These are phyloP conservation scores for Tinospora cordifolia DNA, from an alignment of 164 flowering plant species.

Conservation along the genomic window DNA sequence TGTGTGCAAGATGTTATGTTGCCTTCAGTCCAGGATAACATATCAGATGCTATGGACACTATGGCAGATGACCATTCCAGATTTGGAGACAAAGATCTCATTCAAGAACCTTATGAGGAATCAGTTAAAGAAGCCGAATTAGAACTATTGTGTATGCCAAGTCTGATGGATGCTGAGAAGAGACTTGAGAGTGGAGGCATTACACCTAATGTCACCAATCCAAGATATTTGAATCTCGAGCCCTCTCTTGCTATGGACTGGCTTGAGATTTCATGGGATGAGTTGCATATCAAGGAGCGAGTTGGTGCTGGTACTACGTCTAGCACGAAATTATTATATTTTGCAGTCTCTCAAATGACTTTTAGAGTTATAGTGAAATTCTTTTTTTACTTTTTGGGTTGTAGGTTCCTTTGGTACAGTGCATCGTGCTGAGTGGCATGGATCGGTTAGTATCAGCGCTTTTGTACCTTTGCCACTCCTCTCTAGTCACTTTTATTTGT, in stretches of 20 bases:
- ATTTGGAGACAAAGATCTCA: slow-evolving; percentile 16
- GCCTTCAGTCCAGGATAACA: slow-evolving; percentile 14
- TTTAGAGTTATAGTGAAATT: background rate
- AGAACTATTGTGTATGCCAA: slow-evolving; percentile 19
- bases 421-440: slow-evolving; percentile 99
- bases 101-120: slow-evolving; percentile 21
- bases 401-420: slow-evolving; percentile 97
- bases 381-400: background rate
- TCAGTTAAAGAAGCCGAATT: slow-evolving; percentile 24
- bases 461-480: background rate
- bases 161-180: slow-evolving; percentile 23
- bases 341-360: background rate
- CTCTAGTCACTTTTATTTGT: background rate
- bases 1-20: slow-evolving; percentile 12
- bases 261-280: slow-evolving; percentile 97
- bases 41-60: slow-evolving; percentile 27
- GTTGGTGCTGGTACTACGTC: slow-evolving; percentile 79
- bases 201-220: slow-evolving; percentile 26
- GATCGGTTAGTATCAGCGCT: slow-evolving; percentile 62
- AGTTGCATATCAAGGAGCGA: slow-evolving; percentile 78
- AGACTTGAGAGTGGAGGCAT: slow-evolving; percentile 17
- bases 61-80: slow-evolving; percentile 21
- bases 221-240: slow-evolving; percentile 70
- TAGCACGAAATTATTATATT: background rate
- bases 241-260: slow-evolving; percentile 97